Conservation (phyloP, 768 basidiomycete species). For the Auriscalpium vulgare region DNA sequence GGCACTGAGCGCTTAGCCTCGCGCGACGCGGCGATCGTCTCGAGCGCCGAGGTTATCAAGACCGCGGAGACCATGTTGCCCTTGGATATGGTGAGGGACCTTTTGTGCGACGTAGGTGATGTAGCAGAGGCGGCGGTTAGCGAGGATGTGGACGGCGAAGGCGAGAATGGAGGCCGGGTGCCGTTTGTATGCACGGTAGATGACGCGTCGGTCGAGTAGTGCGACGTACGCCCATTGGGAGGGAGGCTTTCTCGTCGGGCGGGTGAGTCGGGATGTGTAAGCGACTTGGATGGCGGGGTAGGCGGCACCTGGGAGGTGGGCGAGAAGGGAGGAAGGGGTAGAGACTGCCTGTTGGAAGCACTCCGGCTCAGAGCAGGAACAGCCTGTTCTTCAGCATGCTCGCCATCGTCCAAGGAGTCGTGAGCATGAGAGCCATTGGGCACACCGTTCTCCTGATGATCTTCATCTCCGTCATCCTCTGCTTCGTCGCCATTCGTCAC, state of each 20-base stretch:
- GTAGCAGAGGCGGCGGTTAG: slow-evolving; percentile 10
- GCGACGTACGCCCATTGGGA: neutral
- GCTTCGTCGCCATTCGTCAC: no score
- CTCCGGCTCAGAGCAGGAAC: neutral
- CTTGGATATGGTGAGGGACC: slow-evolving; percentile 33
- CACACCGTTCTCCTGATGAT: no score
- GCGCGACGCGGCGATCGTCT: slow-evolving; percentile 78
- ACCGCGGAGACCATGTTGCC: slow-evolving; percentile 73
- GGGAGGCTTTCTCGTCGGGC: slow-evolving; percentile 6
- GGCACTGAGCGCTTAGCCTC: slow-evolving; percentile 78
- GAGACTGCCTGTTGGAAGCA: neutral
- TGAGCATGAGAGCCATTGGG: neutral
- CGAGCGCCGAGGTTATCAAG: slow-evolving; percentile 76
- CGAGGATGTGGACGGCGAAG: slow-evolving; percentile 14
- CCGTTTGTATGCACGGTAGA: slow-evolving; percentile 6
- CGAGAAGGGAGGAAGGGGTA: slow-evolving; percentile 4
- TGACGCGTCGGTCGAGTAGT: neutral
- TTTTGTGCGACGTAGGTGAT: slow-evolving; percentile 22
- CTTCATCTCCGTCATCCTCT: no score
- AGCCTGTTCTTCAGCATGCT: neutral
- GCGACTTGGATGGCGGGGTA: slow-evolving; percentile 5
- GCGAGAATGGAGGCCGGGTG: neutral
- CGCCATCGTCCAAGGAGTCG: neutral
- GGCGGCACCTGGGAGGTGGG: slow-evolving; percentile 3
- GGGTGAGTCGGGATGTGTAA: neutral